Evolutionary conservation across 768 basidiomycete genomes (phyloP).

Genomic region (Polyporus arcularius): DNA sequence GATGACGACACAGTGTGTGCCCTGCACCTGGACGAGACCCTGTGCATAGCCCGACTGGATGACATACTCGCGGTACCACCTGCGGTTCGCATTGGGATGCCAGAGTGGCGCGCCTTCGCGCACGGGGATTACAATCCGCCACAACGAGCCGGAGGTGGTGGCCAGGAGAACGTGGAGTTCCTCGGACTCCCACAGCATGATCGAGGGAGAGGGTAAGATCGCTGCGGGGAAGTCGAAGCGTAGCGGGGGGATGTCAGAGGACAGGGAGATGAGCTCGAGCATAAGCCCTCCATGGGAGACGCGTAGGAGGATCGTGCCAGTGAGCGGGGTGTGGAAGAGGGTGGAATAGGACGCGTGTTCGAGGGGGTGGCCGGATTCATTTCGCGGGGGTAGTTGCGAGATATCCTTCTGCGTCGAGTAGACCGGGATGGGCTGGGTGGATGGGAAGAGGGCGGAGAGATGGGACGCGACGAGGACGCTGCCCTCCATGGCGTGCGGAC

Average conservation of each 20-base stretch:
- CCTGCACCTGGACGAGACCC: conserved; percentile 59
- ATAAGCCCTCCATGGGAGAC: conserved; percentile 74
- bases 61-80: conserved; percentile 69
- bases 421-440: conserved; percentile 51
- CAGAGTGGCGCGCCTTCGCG: conserved; percentile 55
- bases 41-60: conserved; percentile 50
- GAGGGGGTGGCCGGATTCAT: conserved; percentile 44
- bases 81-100: conserved; percentile 51
- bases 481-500: conserved; percentile 20
- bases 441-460: conserved; percentile 62
- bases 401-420: conserved; percentile 60
- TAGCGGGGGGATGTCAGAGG: conserved; percentile 62
- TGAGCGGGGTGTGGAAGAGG: conserved; percentile 53
- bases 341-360: conserved; percentile 77
- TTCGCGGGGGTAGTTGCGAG: conserved; percentile 37
- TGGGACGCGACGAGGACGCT: conserved; percentile 30
- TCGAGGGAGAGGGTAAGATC: conserved; percentile 62
- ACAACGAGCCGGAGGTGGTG: conserved; percentile 69
- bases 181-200: conserved; percentile 49
- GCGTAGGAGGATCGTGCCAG: conserved; percentile 72
- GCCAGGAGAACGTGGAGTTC: conserved; percentile 74
- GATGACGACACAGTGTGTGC: conserved; percentile 65
- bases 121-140: conserved; percentile 68
- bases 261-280: conserved; percentile 76
- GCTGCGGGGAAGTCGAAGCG: conserved; percentile 78